Conservation (phyloP, 2,329 filamentous ascomycete species). For the Diaporthe vaccinii region DNA sequence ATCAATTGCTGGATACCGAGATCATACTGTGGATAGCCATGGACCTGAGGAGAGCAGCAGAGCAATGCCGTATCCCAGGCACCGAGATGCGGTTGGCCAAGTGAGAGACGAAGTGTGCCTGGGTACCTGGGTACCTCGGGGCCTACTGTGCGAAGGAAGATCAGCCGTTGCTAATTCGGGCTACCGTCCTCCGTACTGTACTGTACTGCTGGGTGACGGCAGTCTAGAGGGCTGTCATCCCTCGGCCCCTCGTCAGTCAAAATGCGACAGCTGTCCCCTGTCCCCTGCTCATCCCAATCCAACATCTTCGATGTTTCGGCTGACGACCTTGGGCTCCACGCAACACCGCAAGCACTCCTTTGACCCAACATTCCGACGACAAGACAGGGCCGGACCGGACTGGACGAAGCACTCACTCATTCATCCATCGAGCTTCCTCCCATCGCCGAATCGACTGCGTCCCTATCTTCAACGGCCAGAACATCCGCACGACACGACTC, state of each 20-base stretch:
- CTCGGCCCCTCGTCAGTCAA: constrained; percentile 32
- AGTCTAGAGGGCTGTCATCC: constrained; percentile 1
- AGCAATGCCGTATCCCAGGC: neutral
- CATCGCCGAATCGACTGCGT: neutral
- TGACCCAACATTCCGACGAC: constrained; percentile 19
- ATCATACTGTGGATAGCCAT: no score
- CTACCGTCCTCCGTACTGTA: constrained; percentile 17
- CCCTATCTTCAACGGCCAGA: neutral
- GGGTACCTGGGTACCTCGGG: neutral
- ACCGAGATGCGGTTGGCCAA: neutral
- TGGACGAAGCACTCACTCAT: constrained; percentile 6
- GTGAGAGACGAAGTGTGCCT: neutral
- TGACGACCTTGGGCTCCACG: constrained; percentile 28
- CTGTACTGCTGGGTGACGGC: neutral
- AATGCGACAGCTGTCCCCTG: constrained; percentile 32
- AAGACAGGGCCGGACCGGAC: neutral
- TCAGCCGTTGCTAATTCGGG: constrained; percentile 30
- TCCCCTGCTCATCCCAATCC: constrained; percentile 34
- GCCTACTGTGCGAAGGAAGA: constrained; percentile 4
- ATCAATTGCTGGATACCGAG: neutral
- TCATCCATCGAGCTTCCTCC: neutral
- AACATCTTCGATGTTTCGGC: constrained; percentile 32
- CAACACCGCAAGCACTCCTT: constrained; percentile 5
- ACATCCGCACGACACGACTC: constrained; percentile 23
- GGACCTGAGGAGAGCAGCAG: no score